These are phyloP conservation scores for Talaromyces thailandensis DNA, from an alignment of 495 filamentous ascomycete species.

Conservation along the genomic window DNA sequence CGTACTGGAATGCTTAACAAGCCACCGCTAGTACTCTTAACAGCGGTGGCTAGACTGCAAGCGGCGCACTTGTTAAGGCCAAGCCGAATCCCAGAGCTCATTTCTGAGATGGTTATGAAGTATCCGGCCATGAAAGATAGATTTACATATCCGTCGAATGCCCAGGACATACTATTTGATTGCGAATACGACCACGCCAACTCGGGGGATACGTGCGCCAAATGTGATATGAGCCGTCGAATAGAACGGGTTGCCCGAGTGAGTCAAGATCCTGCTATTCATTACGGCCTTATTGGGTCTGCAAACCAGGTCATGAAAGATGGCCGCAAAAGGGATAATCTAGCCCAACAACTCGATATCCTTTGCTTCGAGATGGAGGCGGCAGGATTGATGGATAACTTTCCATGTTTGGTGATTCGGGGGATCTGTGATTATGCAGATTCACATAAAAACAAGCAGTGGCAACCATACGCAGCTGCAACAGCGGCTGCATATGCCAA, in stretches of 20 bases:
- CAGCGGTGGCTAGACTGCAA: conserved; percentile 15
- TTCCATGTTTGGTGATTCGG: conserved; percentile 20
- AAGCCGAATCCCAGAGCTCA: conserved; percentile 8
- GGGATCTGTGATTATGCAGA: conserved; percentile 26
- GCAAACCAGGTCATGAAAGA: conserved; percentile 11
- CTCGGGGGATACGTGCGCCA: background rate
- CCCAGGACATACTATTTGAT: conserved; percentile 21
- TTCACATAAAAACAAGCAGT: conserved; percentile 23
- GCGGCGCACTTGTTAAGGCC: conserved; percentile 8
- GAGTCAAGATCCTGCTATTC: conserved; percentile 5
- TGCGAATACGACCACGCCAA: conserved; percentile 17
- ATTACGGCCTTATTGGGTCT: conserved; percentile 14
- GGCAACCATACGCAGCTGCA: conserved; percentile 22
- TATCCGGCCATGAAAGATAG: conserved; percentile 13
- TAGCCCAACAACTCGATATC: conserved; percentile 20
- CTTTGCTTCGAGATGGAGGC: conserved; percentile 27
- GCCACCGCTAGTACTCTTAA: conserved; percentile 16
- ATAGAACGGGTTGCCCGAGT: background rate
- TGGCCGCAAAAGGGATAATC: conserved; percentile 7
- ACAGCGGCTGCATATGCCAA: conserved; percentile 22
- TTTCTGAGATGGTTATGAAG: conserved; percentile 12
- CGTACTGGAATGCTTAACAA: conserved; percentile 19
- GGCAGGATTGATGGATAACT: conserved; percentile 19
- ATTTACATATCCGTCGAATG: conserved; percentile 12
- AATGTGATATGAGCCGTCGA: background rate